Evolutionary conservation across 164 flowering plant species (phyloP).

Genomic region (Warburgia ugandensis): DNA sequence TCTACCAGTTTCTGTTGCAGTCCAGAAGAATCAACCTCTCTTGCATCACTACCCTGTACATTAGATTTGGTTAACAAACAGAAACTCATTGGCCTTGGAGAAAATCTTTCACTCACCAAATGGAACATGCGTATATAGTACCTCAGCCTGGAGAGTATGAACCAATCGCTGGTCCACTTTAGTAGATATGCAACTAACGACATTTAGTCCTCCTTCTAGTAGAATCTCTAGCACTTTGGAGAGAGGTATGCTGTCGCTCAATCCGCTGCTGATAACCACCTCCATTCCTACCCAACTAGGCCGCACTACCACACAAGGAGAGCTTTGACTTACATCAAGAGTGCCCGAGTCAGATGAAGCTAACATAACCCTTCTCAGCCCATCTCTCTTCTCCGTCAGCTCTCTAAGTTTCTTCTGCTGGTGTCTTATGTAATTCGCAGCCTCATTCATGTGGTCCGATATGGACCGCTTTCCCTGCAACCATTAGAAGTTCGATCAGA

Average conservation of each 20-base stretch:
- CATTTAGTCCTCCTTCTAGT: slow-evolving; percentile 30
- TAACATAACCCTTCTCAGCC: slow-evolving; percentile 13
- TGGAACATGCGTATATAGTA: slow-evolving; percentile 1
- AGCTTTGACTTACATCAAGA: slow-evolving; percentile 3
- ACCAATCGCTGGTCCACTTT: slow-evolving; percentile 20
- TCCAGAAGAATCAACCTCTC: slow-evolving; percentile 1
- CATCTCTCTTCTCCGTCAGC: slow-evolving; percentile 27
- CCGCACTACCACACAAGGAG: slow-evolving; percentile 13
- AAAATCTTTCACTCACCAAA: no score
- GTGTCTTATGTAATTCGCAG: slow-evolving; percentile 29
- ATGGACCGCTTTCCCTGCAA: slow-evolving; percentile 42
- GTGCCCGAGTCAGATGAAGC: background rate
- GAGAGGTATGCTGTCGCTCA: slow-evolving; percentile 12
- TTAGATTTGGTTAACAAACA: background rate
- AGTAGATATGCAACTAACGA: slow-evolving; percentile 26
- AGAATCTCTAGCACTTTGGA: slow-evolving; percentile 28
- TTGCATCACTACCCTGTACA: background rate
- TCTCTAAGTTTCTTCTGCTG: slow-evolving; percentile 26
- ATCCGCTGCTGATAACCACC: slow-evolving; percentile 16
- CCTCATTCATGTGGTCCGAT: slow-evolving; percentile 38
- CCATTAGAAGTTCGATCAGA: no score
- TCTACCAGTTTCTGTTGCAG: slow-evolving; percentile 11
- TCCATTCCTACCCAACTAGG: slow-evolving; percentile 30
- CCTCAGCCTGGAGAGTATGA: slow-evolving; percentile 38
- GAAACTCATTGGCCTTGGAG: background rate